Evolutionary conservation across 2,329 filamentous ascomycete species (phyloP), one percentile per base, ranked within the genome.

Genomic region (Fonsecaea multimorphosa): DNA sequence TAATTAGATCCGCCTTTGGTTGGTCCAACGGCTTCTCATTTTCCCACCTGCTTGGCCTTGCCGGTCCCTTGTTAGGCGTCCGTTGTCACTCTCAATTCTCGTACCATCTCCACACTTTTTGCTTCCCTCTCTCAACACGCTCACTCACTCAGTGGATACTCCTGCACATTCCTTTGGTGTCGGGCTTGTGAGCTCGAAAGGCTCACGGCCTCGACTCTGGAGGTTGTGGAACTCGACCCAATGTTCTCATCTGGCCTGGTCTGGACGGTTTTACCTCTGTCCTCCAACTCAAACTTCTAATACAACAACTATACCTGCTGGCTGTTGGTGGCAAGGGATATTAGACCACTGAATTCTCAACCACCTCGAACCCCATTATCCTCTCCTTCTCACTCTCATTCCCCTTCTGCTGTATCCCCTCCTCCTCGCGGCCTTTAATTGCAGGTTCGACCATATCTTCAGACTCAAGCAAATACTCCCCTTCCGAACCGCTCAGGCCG

Each of bases 321-420:
- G 22, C 7, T 24, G 44, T 16, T 22, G 44, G 19, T 24, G n/a
- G 19, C 29, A 31, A 31, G 3, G 3, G 29, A 8, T 31, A 31
- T 31, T 31, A 49, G 19, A 40, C 12, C 38, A n/a, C 2, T 40
- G 38, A 3, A 12, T 34, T 34, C 32, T 12, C 11, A 34, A 34
- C 32, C 11, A 34, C 32, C 14, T 38, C 38, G 29, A 31, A 31
- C 16, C 49, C 11, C 49, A 29, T 46, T n/a, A 7, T 58, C 55
- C 11, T 34, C 55, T 38, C 34, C 24, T 38, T 40, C 55, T 58
- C 55, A 38, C 36, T 22, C 34, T 40, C 19, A 16, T n/a, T 58
- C 55, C n/a, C 27, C 29, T n/a, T 40, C 38, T 40, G 32, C 32
- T 34, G 14, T n/a, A 11, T 49, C 19, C 24, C 55, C 38, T 16